A percentile compares a stretch with the other conserved stretches of the same genome.
Conservation (phyloP, 169 alveolate genomes). For the Eimeria tenella region DNA sequence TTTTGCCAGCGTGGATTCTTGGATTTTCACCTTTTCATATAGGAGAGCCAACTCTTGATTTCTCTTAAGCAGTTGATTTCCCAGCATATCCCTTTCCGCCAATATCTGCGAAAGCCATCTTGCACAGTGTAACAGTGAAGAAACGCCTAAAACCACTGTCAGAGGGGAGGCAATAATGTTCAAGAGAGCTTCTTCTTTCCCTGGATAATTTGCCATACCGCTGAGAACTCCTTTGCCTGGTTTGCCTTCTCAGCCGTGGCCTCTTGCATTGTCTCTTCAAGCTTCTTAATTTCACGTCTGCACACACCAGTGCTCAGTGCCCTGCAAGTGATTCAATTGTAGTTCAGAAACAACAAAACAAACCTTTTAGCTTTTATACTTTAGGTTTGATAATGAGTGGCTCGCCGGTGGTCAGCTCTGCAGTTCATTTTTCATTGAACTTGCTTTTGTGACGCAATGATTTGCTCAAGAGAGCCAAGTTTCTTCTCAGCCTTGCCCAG, state of each 20-base stretch:
- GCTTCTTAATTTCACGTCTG: conserved; percentile 89
- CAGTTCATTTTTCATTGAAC: not conserved
- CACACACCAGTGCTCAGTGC: not conserved
- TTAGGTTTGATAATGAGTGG: not conserved
- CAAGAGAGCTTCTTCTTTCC: not conserved
- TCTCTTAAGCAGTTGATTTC: conserved; percentile 93
- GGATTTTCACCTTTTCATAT: conserved; percentile 94
- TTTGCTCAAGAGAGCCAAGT: conserved; percentile 82
- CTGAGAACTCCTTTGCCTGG: conserved; percentile 91
- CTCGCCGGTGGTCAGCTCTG: not conserved
- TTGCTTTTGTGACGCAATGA: conserved; percentile 80
- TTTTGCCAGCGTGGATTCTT: conserved; percentile 91
- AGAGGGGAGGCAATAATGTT: no score
- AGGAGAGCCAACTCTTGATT: conserved; percentile 95
- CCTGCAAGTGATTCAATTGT: no score
- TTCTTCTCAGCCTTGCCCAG: conserved; percentile 85
- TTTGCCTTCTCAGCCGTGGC: conserved; percentile 91
- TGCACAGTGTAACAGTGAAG: not conserved
- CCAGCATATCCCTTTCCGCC: conserved; percentile 93
- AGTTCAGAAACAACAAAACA: no score
- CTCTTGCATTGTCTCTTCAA: conserved; percentile 91
- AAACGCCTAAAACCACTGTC: no score
- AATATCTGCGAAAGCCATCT: conserved; percentile 80
- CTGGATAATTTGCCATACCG: conserved; percentile 71
- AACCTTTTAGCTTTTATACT: no score